Conservation (phyloP, 768 basidiomycete genomes). For the Exidia glandulosa region DNA sequence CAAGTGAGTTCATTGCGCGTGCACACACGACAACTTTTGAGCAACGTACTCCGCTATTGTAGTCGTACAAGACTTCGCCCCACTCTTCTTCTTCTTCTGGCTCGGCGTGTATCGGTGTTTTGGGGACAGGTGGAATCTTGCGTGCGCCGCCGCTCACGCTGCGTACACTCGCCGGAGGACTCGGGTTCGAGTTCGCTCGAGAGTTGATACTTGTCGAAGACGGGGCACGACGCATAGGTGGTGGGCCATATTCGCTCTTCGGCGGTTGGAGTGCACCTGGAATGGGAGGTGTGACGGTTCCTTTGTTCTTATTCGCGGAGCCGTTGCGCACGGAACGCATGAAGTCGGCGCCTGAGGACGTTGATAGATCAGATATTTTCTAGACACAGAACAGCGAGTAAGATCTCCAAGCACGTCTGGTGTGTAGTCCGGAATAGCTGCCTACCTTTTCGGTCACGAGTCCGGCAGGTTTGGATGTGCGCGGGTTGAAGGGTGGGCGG, state of each 20-base stretch:
- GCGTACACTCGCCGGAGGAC: slow-evolving; percentile 22
- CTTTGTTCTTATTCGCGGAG: not conserved
- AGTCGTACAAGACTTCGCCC: slow-evolving; percentile 72
- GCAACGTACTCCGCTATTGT: slow-evolving; percentile 44
- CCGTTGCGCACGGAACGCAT: not conserved
- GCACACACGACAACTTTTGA: not conserved
- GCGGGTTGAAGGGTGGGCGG: slow-evolving; percentile 6
- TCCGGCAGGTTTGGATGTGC: not conserved
- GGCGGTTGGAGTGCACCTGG: slow-evolving; percentile 31
- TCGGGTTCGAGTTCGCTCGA: slow-evolving; percentile 11
- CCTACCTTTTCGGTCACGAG: slow-evolving; percentile 15
- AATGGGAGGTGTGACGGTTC: slow-evolving; percentile 18
- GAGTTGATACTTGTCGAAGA: slow-evolving; percentile 14
- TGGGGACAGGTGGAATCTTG: not conserved
- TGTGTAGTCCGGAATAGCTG: no score
- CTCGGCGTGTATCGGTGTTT: slow-evolving; percentile 10
- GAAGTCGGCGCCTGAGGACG: not conserved
- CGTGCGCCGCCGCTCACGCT: slow-evolving; percentile 9
- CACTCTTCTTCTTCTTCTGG: slow-evolving; percentile 37
- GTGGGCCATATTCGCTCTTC: slow-evolving; percentile 37
- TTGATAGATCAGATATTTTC: slow-evolving; percentile 29
- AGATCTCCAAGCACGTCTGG: slow-evolving; percentile 1
- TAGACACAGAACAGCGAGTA: slow-evolving; percentile 28
- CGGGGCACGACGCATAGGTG: slow-evolving; percentile 33
- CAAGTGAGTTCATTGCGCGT: not conserved